These are phyloP conservation scores for Barnettozyma sucrosica DNA, from an alignment of 805 yeast species.

Conservation along the genomic window DNA sequence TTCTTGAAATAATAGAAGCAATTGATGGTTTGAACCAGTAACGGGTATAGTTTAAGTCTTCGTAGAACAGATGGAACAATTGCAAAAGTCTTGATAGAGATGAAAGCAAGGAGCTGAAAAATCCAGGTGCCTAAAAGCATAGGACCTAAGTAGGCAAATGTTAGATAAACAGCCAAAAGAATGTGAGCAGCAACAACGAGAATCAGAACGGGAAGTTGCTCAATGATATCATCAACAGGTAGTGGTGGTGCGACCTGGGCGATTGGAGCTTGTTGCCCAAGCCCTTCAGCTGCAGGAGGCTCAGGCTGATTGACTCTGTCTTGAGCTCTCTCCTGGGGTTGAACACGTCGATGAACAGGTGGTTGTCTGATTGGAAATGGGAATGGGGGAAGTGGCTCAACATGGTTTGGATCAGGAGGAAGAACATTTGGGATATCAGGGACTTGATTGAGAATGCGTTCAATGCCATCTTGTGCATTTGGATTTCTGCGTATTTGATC, in stretches of 20 bases:
- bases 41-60: constrained; percentile 1
- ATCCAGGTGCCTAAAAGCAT: constrained; percentile 35
- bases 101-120: constrained; percentile 18
- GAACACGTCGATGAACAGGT: not conserved
- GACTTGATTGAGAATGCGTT: constrained; percentile 7
- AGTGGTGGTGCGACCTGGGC: constrained; percentile 1
- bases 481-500: not conserved
- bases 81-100: constrained; percentile 5
- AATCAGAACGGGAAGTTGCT: constrained; percentile 13
- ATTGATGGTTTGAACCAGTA: not conserved
- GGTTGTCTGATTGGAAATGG: constrained; percentile 13
- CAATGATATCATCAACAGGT: constrained; percentile 7
- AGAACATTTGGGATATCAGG: constrained; percentile 13
- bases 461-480: not conserved
- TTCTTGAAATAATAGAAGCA: not conserved
- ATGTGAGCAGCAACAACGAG: constrained; percentile 25
- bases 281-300: not conserved
- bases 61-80: constrained; percentile 4
- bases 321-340: not conserved
- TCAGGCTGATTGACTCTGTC: not conserved
- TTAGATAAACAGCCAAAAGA: constrained; percentile 31
- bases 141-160: constrained; percentile 42
- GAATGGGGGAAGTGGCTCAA: constrained; percentile 13
- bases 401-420: constrained; percentile 3
- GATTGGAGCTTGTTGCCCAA: not conserved